Base-by-base conservation (phyloP, 768 basidiomycete genomes). In the Gloeostereum incarnatum region DNA sequence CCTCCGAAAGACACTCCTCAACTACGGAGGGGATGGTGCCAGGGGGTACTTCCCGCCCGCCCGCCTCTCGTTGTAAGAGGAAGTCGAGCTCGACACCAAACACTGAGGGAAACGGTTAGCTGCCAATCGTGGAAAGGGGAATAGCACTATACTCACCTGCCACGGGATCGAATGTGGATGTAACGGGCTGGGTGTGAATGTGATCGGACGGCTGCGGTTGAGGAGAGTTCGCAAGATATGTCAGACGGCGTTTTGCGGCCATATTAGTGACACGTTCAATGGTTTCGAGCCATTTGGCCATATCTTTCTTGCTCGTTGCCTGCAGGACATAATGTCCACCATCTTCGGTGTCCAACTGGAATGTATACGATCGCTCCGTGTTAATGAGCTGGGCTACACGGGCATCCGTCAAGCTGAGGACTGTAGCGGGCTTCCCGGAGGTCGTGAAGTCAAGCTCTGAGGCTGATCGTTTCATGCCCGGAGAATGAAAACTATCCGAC, bases 261-360 rank as follows among this genome's bases (percentile, higher is more conserved):
- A 71, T 71, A 49, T 76, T 81, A 18, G 85, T 75, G 27, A 85
- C 75, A 25, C 74, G 69, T 25, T 69, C 71, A 45, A 92, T 78
- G 18, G 75, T 79, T 13, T 81, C 77, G 38, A 88, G 67, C 89
- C 89, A 92, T 48, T 69, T 77, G 38, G 55, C 62, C 77, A 87
- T 79, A 46, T 89, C 87, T 26, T 68, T 65, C 53, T 71, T 75
- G 48, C 71, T 77, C 24, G 73, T 56, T 1, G 85, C 80, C 54
- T 92, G 89, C 11, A 91, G 59, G 23, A 89, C 56, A 49, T 87
- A 88, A 49, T 81, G 81, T 0, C 85, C 87, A 6, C 89, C 89
- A 51, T 91, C 88, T 53, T 91, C 89, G 1, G 87, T 85, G 49
- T 85, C 78, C 31, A 92, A 65, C 50, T 83, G 76, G 65, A 91